A percentile compares a stretch with the other conserved stretches of the same genome.
These are phyloP conservation scores for Talaromyces sp. DNA, from an alignment of 2,329 filamentous ascomycete species.

Conservation along the genomic window DNA sequence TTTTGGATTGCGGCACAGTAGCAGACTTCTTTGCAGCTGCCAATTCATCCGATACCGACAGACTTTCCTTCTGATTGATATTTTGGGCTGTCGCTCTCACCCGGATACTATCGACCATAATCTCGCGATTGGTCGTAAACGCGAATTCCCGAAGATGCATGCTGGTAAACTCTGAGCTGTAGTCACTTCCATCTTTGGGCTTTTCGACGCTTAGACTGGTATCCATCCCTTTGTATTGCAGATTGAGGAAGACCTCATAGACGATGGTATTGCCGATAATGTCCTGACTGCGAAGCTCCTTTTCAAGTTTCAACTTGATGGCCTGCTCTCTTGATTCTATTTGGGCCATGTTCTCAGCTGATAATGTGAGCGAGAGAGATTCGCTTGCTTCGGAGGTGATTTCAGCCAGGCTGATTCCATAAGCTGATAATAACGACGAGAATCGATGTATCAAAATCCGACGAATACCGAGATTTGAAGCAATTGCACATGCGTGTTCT, in stretches of 20 bases:
- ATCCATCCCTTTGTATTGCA: background rate
- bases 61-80: background rate
- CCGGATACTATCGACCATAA: background rate
- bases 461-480: constrained; percentile 72
- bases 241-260: background rate
- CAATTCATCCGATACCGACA: background rate
- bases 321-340: background rate
- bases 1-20: background rate
- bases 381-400: constrained; percentile 57
- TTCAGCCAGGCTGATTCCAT: constrained; percentile 88
- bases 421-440: constrained; percentile 83
- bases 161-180: background rate
- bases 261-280: background rate
- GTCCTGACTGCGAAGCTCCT: background rate
- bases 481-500: constrained; percentile 81
- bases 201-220: background rate
- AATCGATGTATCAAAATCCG: constrained; percentile 82
- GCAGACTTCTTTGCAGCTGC: background rate
- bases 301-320: background rate
- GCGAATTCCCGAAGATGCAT: background rate
- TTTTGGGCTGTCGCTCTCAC: background rate
- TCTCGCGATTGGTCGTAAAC: background rate
- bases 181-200: background rate
- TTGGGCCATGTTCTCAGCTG: background rate
- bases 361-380: background rate